Percentiles rank a stretch among this genome's conserved stretches.
Conservation (phyloP, 176 grass and related monocot species). For the Otatea glauca region DNA sequence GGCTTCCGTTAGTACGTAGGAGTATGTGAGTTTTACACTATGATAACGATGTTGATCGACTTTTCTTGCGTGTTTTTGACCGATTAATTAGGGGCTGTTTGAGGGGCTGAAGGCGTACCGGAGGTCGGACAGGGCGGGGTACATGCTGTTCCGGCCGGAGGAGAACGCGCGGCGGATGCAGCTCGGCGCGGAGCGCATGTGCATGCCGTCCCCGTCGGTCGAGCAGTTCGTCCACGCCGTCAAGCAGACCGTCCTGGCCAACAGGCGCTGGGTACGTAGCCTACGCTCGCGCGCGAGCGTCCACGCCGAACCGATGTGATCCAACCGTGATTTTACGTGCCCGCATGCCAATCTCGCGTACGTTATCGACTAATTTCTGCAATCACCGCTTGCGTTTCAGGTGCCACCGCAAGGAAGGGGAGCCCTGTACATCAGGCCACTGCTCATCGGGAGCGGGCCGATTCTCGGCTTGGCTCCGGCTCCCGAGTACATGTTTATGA, state of each 20-base stretch:
- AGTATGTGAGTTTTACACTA: background rate
- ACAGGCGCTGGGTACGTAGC: conserved; percentile 71
- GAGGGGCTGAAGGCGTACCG: conserved; percentile 90
- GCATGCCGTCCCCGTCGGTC: conserved; percentile 82
- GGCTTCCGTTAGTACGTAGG: too few species aligned
- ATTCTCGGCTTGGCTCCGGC: conserved; percentile 78
- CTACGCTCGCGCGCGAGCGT: background rate
- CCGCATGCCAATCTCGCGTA: background rate
- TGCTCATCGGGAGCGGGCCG: conserved; percentile 86
- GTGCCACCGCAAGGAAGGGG: conserved; percentile 90
- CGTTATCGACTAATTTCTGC: background rate
- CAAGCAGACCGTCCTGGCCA: conserved; percentile 82
- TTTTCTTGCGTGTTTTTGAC: too few species aligned
- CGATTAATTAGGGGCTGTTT: conserved; percentile 73
- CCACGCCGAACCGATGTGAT: background rate
- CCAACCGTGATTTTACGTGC: background rate
- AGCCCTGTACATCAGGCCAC: conserved; percentile 78
- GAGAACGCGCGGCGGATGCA: conserved; percentile 90
- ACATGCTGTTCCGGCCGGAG: conserved; percentile 84
- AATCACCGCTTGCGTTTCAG: conserved; percentile 27
- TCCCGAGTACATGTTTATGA: conserved; percentile 84
- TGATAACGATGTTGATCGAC: background rate
- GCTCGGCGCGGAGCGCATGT: conserved; percentile 82
- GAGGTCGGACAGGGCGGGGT: conserved; percentile 39
- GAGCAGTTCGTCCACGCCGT: conserved; percentile 88